Percentiles rank a stretch among this genome's conserved stretches.
Evolutionary conservation across 495 filamentous ascomycete species (phyloP).

Genomic region (Bacidia rubella): DNA sequence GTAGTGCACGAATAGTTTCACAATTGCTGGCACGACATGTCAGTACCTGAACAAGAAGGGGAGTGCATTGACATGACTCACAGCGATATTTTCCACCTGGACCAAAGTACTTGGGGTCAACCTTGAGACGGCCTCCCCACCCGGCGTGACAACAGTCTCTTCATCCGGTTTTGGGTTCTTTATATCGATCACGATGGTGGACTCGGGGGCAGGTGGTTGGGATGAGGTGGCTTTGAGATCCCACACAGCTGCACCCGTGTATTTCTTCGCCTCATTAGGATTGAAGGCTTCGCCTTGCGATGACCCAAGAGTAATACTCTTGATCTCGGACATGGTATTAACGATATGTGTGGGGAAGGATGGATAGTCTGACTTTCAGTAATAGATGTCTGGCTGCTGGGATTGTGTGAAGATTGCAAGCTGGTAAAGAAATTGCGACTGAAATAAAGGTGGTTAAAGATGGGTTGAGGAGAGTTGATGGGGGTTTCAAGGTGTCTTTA

Average conservation of each 20-base stretch:
- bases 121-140: constrained; percentile 18
- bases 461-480: too few relatives aligned
- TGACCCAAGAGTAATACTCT: too few relatives aligned
- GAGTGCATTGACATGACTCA: constrained; percentile 11
- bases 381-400: too few relatives aligned
- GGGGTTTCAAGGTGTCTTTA: too few relatives aligned
- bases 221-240: constrained; percentile 11
- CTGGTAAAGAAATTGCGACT: too few relatives aligned
- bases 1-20: constrained; percentile 27
- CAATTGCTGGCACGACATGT: constrained; percentile 20
- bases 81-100: constrained; percentile 27
- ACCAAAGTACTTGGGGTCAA: constrained; percentile 18
- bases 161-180: constrained; percentile 11
- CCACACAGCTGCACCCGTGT: constrained; percentile 19
- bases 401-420: too few relatives aligned
- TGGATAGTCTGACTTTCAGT: too few relatives aligned
- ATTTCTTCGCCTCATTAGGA: too few relatives aligned
- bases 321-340: too few relatives aligned
- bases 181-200: constrained; percentile 11
- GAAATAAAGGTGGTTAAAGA: too few relatives aligned
- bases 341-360: too few relatives aligned
- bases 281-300: too few relatives aligned
- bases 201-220: constrained; percentile 10
- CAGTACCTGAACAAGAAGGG: not conserved
- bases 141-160: constrained; percentile 11